Base-by-base conservation (phyloP, 495 filamentous ascomycete genomes). In the Tuber magnatum region DNA sequence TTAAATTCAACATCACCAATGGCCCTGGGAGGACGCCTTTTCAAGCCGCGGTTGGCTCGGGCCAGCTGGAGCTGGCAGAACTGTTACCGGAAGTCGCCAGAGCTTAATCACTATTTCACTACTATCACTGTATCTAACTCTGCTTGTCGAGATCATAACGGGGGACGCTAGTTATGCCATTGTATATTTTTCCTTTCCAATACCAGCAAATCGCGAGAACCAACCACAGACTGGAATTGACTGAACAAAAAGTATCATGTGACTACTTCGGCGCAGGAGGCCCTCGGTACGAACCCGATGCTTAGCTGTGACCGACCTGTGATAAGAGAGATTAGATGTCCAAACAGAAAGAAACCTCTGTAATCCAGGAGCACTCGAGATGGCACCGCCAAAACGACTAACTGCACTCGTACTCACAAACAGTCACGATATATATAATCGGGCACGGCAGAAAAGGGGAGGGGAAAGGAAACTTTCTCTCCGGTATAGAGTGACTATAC, bases 131-230 rank as follows among this genome's bases (percentile, higher is more conserved):
- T 65, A 65, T 35, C 35, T 65, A 65, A 65, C n/a, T n/a, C 8
- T 32, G 28, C 12, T 3, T 32, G 46, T 61, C 2, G n/a, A 28
- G 51, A 32, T 32, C n/a, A 14, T 61, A 32, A 61, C 51, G 51
- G n/a, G 51, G 51, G n/a, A 16, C n/a, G n/a, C 51, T 32, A 1
- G 51, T 61, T 61, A 61, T 65, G 56, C 16, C 8, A 65, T 65
- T 65, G 56, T 65, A 65, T 35, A 65, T 65, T 65, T 35, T 65
- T 65, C 56, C 28, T 65, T 65, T 65, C 51, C n/a, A 61, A 61
- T 16, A 61, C 51, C 51, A 2, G 24, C 51, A 28, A 32, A 32
- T 35, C 16, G 28, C 28, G 32, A 35, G 51, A 28, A n/a, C 3
- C 32, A 35, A 3, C 28, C 32, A 35, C n/a, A 65, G 28, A 65